phyloP scores from a whole-genome alignment of 305 asterid genomes.

The Solanum hybrid region DNA sequence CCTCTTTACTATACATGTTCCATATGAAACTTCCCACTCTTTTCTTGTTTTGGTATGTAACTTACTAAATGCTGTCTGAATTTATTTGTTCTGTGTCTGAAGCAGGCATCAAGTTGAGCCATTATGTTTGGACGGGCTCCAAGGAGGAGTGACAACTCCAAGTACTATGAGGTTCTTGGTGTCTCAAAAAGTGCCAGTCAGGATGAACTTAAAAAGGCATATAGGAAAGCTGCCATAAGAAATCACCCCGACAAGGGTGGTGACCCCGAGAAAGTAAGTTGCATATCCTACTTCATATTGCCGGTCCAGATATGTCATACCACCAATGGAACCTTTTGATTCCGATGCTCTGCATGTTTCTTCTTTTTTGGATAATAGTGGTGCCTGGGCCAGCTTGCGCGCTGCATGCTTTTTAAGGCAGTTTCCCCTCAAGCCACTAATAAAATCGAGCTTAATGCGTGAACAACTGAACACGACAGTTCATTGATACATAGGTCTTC shows the following conservation, averaged over 20 bases:
- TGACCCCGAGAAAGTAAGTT: constrained; percentile 53
- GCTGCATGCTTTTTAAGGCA: not conserved
- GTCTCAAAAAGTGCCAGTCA: constrained; percentile 43
- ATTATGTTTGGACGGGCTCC: constrained; percentile 47
- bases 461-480: not conserved
- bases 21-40: not conserved
- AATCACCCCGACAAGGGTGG: constrained; percentile 75
- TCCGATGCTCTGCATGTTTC: not conserved
- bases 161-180: constrained; percentile 51
- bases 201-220: constrained; percentile 57
- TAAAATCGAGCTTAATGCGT: not conserved
- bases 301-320: not conserved
- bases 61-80: not conserved
- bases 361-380: not conserved
- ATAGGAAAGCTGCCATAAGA: constrained; percentile 56
- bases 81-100: not conserved
- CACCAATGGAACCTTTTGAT: not conserved
- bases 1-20: not conserved
- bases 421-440: not conserved
- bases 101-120: constrained; percentile 1
- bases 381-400: not conserved
- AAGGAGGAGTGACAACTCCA: constrained; percentile 32
- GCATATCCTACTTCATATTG: not conserved
- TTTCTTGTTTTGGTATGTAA: not conserved
- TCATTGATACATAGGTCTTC: not conserved